Conservation (phyloP, 805 yeast genomes). For the Yamadazyma phyllophila region DNA sequence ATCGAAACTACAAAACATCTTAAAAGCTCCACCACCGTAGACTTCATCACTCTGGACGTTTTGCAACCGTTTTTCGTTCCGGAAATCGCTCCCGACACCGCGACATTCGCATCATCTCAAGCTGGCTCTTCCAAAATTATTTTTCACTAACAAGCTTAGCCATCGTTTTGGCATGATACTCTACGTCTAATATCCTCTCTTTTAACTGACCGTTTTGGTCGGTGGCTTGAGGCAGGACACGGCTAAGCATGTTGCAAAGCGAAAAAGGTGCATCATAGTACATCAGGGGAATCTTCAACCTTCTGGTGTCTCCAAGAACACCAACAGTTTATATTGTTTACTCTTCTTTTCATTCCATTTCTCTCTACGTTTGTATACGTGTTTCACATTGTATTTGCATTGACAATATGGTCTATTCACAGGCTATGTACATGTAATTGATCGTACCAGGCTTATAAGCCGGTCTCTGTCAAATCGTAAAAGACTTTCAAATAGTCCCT, state of each 20-base stretch:
- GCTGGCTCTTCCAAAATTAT: not conserved
- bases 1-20: no score
- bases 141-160: constrained; percentile 2
- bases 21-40: no score
- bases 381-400: not conserved
- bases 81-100: not conserved
- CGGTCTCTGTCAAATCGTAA: no score
- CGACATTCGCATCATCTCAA: not conserved
- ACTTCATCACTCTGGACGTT: no score
- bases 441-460: no score
- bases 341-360: constrained; percentile 6
- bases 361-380: not conserved
- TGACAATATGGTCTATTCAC: no score
- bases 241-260: constrained; percentile 7
- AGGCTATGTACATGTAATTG: no score
- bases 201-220: constrained; percentile 43
- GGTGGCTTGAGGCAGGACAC: constrained; percentile 36
- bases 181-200: constrained; percentile 29
- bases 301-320: constrained; percentile 52
- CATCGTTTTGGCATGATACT: constrained; percentile 5
- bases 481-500: no score
- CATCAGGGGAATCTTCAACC: constrained; percentile 37
- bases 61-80: not conserved
- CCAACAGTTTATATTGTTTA: constrained; percentile 27
- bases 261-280: constrained; percentile 46